Evolutionary conservation across 1,284 basidiomycete genomes (phyloP), one percentile per base, ranked within the genome.

Genomic region (Rhodotorula sp.): DNA sequence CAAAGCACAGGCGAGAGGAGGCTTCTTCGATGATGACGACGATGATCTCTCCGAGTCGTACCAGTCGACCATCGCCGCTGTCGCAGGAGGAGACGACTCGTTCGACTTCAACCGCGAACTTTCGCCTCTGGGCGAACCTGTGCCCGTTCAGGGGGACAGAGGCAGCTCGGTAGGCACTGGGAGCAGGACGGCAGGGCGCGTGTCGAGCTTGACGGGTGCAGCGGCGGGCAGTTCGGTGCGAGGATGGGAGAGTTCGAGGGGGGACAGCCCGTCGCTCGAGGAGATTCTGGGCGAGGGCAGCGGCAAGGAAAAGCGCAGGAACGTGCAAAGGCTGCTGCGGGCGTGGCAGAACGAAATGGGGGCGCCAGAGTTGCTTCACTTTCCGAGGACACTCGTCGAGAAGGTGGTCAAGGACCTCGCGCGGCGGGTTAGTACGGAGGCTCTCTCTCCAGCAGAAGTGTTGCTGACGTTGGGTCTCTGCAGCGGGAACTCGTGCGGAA

Each of bases 271-370:
- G 10, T 52, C 54, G 1, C 53, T 73, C 29, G 69, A 73, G 27
- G 72, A 73, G 44, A 71, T 71, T 48, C 46, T 71, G 7, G 69
- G 57, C 3, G 58, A 53, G 4, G 66, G 56, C 0, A 30, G 6
- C 3, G 30, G 29, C 8, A 13, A 29, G 6, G 48, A 56, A 15
- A 52, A 47, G 49, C 59, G 63, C 52, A n/a, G 68, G 13, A 68
- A 71, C 62, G 66, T 71, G 29, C 66, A 67, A 56, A 32, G 47
- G 52, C 44, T 74, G 29, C 59, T 72, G n/a, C 46, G 67, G 48
- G 66, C 65, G 5, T 72, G 66, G 62, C 63, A 66, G 22, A 74
- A 74, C 60, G 73, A 74, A 66, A 57, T 66, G 39, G 71, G 67
- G 44, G 67, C 68, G 36, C 73, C 73, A 0, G 73, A 74, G 59